phyloP scores from a whole-genome alignment of 345 rosid species.

The Lepidium africanum region DNA sequence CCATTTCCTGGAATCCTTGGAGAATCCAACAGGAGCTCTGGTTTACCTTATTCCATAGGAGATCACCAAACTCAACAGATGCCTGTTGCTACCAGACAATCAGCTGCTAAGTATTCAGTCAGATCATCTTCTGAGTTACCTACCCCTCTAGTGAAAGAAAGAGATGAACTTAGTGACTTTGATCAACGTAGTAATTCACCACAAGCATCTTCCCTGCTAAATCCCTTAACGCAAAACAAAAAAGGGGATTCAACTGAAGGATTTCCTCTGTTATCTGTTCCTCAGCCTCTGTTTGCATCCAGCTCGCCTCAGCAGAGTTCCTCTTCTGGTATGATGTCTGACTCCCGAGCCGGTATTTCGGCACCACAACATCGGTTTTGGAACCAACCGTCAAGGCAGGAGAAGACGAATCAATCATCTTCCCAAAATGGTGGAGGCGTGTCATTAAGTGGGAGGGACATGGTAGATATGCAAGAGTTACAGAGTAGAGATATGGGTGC shows the following conservation, averaged over 20 bases:
- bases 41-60: constrained; percentile 43
- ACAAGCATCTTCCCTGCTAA: constrained; percentile 28
- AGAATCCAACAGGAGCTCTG: constrained; percentile 33
- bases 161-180: constrained; percentile 35
- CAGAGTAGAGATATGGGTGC: constrained; percentile 6
- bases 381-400: constrained; percentile 32
- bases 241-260: constrained; percentile 35
- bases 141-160: constrained; percentile 32
- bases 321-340: constrained; percentile 30
- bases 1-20: constrained; percentile 32
- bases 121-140: constrained; percentile 33
- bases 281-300: constrained; percentile 31
- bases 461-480: constrained; percentile 12
- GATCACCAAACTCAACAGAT: constrained; percentile 36
- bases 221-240: constrained; percentile 20
- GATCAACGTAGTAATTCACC: constrained; percentile 41
- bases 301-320: constrained; percentile 35
- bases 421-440: constrained; percentile 35
- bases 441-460: constrained; percentile 32
- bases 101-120: constrained; percentile 22
- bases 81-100: constrained; percentile 32
- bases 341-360: constrained; percentile 36
- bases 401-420: constrained; percentile 31
- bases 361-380: constrained; percentile 35
- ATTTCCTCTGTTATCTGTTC: constrained; percentile 36